phyloP scores from a whole-genome alignment of 2,329 filamentous ascomycete species.

The Cylindrodendrum hubeiense region DNA sequence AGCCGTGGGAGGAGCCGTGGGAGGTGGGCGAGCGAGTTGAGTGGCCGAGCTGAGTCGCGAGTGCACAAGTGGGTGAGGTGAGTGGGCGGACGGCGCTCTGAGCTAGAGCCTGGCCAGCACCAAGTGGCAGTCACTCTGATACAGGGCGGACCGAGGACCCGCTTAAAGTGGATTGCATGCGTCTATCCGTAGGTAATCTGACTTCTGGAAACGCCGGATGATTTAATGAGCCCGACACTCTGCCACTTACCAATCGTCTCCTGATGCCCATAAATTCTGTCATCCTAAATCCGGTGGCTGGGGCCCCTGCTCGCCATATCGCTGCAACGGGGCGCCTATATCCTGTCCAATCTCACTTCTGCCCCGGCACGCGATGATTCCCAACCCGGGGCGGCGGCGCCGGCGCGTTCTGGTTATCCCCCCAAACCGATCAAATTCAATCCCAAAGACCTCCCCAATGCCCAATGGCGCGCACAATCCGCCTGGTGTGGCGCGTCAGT shows the following conservation, averaged over 20 bases:
- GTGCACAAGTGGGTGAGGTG: constrained; percentile 17
- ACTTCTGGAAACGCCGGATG: constrained; percentile 14
- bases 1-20: constrained; percentile 30
- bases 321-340: neutral
- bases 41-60: constrained; percentile 22
- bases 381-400: constrained; percentile 29
- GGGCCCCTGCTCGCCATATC: constrained; percentile 10
- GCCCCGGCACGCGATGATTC: constrained; percentile 37
- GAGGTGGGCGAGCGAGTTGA: constrained; percentile 20
- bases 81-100: constrained; percentile 25
- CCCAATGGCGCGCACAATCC: constrained; percentile 8
- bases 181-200: constrained; percentile 9
- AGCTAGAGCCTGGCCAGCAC: constrained; percentile 10
- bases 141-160: constrained; percentile 21
- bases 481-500: neutral
- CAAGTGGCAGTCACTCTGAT: constrained; percentile 18
- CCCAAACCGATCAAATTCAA: constrained; percentile 21
- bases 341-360: constrained; percentile 30
- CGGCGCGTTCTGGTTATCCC: constrained; percentile 19
- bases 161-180: constrained; percentile 18
- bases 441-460: neutral
- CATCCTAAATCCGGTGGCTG: constrained; percentile 20
- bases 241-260: neutral
- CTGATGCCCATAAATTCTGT: neutral
- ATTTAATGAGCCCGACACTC: constrained; percentile 11